Evolutionary conservation across 306 rosid genomes (phyloP).

Genomic region (Luffa acutangula): DNA sequence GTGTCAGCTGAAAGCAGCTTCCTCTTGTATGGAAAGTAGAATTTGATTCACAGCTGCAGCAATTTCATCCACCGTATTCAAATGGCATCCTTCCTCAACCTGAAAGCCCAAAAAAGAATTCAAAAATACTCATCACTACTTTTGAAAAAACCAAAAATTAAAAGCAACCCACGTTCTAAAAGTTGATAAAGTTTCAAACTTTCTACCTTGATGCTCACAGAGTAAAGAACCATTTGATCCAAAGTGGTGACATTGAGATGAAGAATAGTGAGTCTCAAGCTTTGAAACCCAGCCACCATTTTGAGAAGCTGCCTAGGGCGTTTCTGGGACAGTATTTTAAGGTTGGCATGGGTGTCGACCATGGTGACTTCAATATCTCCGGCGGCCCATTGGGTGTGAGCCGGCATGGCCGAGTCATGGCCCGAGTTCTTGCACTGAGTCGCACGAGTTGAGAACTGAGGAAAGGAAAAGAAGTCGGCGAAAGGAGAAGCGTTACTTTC

Average conservation of each 20-base stretch:
- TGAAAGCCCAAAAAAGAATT: conserved; percentile 17
- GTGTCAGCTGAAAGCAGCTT: conserved; percentile 33
- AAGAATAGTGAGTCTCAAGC: conserved; percentile 50
- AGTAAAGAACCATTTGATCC: conserved; percentile 59
- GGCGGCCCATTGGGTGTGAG: conserved; percentile 16
- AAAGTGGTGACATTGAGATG: conserved; percentile 68
- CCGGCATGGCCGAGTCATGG: neutral
- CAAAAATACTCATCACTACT: neutral
- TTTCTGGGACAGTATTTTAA: conserved; percentile 59
- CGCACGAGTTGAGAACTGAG: conserved; percentile 56
- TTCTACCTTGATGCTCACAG: conserved; percentile 66
- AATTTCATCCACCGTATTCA: conserved; percentile 78
- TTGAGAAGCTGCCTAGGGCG: conserved; percentile 41
- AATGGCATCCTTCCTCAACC: conserved; percentile 70
- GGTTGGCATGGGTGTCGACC: conserved; percentile 79
- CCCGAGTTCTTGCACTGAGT: conserved; percentile 12
- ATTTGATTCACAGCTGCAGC: conserved; percentile 79
- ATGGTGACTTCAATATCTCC: conserved; percentile 87
- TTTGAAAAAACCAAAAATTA: neutral
- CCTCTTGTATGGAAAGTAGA: conserved; percentile 40
- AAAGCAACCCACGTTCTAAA: neutral
- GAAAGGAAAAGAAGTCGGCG: conserved; percentile 67
- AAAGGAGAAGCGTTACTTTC: conserved; percentile 23
- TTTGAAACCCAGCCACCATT: conserved; percentile 52
- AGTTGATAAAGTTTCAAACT: neutral